Percentiles rank a stretch among this genome's conserved stretches.
phyloP scores from a whole-genome alignment of 495 filamentous ascomycete genomes.

The Neurospora sublineolata region DNA sequence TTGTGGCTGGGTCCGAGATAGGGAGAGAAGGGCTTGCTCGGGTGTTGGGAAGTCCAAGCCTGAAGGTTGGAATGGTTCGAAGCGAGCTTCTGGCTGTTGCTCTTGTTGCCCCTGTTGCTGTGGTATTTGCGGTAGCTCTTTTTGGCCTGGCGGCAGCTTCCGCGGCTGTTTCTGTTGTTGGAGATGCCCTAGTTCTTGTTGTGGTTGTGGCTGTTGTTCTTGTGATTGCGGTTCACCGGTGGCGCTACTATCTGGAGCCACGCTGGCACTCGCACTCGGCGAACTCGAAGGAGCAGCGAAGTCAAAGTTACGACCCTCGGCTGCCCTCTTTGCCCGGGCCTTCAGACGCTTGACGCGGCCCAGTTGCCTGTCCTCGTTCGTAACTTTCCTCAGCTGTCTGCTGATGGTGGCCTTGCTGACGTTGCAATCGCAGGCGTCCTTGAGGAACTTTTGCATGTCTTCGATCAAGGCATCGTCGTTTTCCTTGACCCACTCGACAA shows the following conservation, averaged over 20 bases:
- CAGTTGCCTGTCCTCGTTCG: not conserved
- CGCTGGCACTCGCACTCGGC: conserved; percentile 6
- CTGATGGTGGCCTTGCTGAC: conserved; percentile 15
- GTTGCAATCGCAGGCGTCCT: conserved; percentile 10
- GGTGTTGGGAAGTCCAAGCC: not conserved
- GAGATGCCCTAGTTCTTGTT: not conserved
- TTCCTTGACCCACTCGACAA: conserved; percentile 16
- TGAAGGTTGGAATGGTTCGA: not conserved
- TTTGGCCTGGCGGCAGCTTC: not conserved
- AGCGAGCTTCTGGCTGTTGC: not conserved
- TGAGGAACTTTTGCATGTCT: conserved; percentile 19
- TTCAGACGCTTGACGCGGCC: not conserved
- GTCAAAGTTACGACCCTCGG: not conserved
- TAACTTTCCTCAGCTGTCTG: conserved; percentile 4
- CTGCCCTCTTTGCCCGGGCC: not conserved
- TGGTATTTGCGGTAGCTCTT: not conserved
- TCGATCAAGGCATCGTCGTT: conserved; percentile 18
- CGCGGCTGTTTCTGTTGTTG: not conserved
- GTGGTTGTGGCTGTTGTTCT: conserved; percentile 1
- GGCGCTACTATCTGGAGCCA: not conserved
- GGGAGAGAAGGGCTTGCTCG: not conserved
- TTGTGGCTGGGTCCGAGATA: not conserved
- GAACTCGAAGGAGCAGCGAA: not conserved
- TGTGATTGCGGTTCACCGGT: not conserved
- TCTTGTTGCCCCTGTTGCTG: not conserved